Base-by-base conservation (phyloP, 2,329 filamentous ascomycete genomes). In the Colletotrichum filicis region DNA sequence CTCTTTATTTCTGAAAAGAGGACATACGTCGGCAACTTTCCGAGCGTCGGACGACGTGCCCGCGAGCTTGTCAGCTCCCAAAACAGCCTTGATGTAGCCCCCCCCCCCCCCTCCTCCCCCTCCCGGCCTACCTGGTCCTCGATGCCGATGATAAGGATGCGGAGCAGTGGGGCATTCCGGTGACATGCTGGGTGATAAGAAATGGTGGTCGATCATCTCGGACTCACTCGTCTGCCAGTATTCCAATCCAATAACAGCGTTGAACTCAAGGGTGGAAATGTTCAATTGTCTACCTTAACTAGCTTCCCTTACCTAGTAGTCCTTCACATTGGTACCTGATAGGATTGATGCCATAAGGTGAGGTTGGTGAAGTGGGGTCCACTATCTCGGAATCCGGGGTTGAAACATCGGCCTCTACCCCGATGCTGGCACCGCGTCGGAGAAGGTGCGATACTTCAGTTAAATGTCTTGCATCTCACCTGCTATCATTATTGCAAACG, bases 381-480 rank as follows among this genome's bases (percentile, higher is more conserved):
- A 22, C 19, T n/a, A 11, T 32, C 11, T 28, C 52, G 24, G 5
- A 37, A 32, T 1, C 30, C 56, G 22, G 52, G 35, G 59, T 58
- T 16, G 19, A 28, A 49, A 26, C 14, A 26, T 69, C 52, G 66
- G 66, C 60, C 35, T 28, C 16, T 8, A n/a, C 66, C 66, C 60
- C 66, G 60, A 65, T 69, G 66, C 66, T 60, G 60, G 59, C 60
- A 46, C 59, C 66, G 53, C 5, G 60, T 65, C 66, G 66, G 52
- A 65, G 3, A 37, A n/a, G 49, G 52, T 12, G 52, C 66, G 66
- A 69, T 52, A 58, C 26, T 24, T 52, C 16, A 52, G 22, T 37
- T 11, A 26, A 2, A 9, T 32, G 3, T n/a, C 58, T 26, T 57
- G 42, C 42, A 49, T 3, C 26, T 65, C 28, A 52, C 35, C 49